Conservation (phyloP, 352 stramenopile species). For the Hyaloperonospora brassicae region DNA sequence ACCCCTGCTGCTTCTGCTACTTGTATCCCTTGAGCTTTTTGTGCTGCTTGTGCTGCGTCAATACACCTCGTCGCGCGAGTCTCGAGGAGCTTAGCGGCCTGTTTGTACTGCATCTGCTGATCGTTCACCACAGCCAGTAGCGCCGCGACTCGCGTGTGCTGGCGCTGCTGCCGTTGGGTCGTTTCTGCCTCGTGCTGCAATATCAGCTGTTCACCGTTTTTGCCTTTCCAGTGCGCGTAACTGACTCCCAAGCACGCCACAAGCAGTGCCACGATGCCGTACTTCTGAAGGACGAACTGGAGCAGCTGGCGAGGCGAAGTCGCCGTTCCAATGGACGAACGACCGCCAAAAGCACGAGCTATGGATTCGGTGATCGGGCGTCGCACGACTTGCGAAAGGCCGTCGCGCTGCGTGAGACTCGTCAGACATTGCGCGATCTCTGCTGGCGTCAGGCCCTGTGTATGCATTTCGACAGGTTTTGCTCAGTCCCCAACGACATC, state of each 20-base stretch:
- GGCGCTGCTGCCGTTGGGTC: slow-evolving; percentile 16
- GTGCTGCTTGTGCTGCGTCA: slow-evolving; percentile 14
- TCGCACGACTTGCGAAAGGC: slow-evolving; percentile 33
- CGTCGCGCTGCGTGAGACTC: slow-evolving; percentile 46
- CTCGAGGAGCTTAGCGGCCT: slow-evolving; percentile 25
- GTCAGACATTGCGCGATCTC: slow-evolving; percentile 60
- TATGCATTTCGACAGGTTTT: too few relatives aligned
- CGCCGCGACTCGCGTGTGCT: slow-evolving; percentile 18
- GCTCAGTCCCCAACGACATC: too few relatives aligned
- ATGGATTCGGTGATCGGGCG: slow-evolving; percentile 8
- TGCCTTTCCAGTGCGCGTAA: slow-evolving; percentile 25
- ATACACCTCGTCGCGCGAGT: slow-evolving; percentile 21
- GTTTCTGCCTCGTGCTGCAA: slow-evolving; percentile 18
- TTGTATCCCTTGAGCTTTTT: slow-evolving; percentile 1
- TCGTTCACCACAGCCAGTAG: slow-evolving; percentile 32
- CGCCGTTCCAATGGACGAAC: slow-evolving; percentile 2
- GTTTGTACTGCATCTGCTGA: slow-evolving; percentile 38
- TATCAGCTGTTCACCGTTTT: slow-evolving; percentile 25
- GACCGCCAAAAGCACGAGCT: neutral
- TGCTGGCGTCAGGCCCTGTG: slow-evolving; percentile 44
- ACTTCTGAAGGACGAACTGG: slow-evolving; percentile 23
- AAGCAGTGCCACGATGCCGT: slow-evolving; percentile 28
- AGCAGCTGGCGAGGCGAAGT: slow-evolving; percentile 21
- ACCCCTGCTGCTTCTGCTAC: too few relatives aligned
- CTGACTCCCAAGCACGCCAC: slow-evolving; percentile 26